phyloP scores from a whole-genome alignment of 805 yeast genomes.

The Millerozyma miso region DNA sequence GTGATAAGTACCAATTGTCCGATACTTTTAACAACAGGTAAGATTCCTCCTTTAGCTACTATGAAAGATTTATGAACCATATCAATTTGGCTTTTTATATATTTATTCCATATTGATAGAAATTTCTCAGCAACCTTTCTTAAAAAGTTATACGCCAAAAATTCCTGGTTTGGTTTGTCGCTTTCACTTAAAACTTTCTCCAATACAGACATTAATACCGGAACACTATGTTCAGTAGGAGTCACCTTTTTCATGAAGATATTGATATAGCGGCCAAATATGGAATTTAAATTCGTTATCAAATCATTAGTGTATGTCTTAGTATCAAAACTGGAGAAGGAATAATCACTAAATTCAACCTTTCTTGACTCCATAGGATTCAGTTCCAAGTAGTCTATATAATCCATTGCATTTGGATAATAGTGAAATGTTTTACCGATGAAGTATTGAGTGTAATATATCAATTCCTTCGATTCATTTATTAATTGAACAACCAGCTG shows the following conservation, averaged over 20 bases:
- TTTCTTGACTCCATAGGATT: slow-evolving; percentile 28
- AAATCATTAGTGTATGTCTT: slow-evolving; percentile 45
- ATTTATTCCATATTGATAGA: slow-evolving; percentile 53
- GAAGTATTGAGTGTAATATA: slow-evolving; percentile 36
- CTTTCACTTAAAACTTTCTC: slow-evolving; percentile 28
- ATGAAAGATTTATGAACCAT: slow-evolving; percentile 30
- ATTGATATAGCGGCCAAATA: slow-evolving; percentile 43
- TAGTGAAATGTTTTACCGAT: slow-evolving; percentile 40
- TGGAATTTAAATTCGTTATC: slow-evolving; percentile 38
- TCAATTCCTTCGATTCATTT: slow-evolving; percentile 31
- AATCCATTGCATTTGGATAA: slow-evolving; percentile 25
- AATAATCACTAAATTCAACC: slow-evolving; percentile 7
- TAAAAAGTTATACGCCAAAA: slow-evolving; percentile 44
- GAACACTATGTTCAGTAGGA: slow-evolving; percentile 33
- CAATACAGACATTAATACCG: slow-evolving; percentile 27
- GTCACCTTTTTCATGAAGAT: slow-evolving; percentile 30
- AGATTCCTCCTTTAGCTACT: slow-evolving; percentile 32
- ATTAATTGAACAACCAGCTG: slow-evolving; percentile 30
- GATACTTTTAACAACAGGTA: slow-evolving; percentile 30
- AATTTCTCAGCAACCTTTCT: slow-evolving; percentile 50
- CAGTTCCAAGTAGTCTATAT: slow-evolving; percentile 23
- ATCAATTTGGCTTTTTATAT: slow-evolving; percentile 51
- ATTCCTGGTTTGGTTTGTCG: slow-evolving; percentile 62
- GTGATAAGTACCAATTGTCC: slow-evolving; percentile 28
- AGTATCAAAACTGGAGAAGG: slow-evolving; percentile 30